These are phyloP conservation scores for Aureobasidium zeae DNA, from an alignment of 2,329 filamentous ascomycete species.

Conservation along the genomic window DNA sequence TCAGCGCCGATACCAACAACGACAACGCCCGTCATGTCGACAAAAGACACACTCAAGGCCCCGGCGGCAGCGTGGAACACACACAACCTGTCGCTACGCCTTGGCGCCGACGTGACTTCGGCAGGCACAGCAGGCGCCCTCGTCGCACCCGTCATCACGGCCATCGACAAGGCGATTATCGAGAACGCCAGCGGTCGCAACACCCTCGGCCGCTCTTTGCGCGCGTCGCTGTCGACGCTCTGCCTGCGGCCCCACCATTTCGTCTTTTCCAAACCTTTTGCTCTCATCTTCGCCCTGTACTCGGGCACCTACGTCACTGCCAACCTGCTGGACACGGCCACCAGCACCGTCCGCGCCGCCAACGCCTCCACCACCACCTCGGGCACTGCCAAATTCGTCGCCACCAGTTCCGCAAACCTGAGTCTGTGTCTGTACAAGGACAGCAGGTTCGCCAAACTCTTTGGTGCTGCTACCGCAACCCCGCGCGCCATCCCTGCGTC, in stretches of 20 bases:
- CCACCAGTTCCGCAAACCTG: constrained; percentile 75
- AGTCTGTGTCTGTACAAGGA: constrained; percentile 84
- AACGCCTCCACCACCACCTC: constrained; percentile 57
- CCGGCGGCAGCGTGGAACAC: constrained; percentile 56
- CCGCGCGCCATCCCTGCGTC: constrained; percentile 51
- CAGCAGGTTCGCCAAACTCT: constrained; percentile 72
- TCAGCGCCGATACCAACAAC: too few species aligned
- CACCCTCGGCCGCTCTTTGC: constrained; percentile 51
- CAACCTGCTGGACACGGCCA: constrained; percentile 73
- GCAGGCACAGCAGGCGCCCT: constrained; percentile 63
- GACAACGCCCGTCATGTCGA: background rate
- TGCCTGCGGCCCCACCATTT: constrained; percentile 52
- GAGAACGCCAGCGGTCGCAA: constrained; percentile 67
- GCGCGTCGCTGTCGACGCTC: constrained; percentile 48
- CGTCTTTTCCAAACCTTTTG: constrained; percentile 57
- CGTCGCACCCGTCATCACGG: constrained; percentile 74
- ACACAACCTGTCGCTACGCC: constrained; percentile 55
- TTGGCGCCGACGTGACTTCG: constrained; percentile 59
- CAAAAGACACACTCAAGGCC: constrained; percentile 5
- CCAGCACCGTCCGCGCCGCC: constrained; percentile 52
- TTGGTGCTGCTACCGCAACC: constrained; percentile 51
- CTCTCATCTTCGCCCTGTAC: constrained; percentile 62
- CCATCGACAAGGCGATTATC: constrained; percentile 82
- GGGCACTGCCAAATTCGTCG: constrained; percentile 70
- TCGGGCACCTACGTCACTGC: constrained; percentile 83